phyloP scores from a whole-genome alignment of 805 yeast species.

The Priceomyces fermenticarens region DNA sequence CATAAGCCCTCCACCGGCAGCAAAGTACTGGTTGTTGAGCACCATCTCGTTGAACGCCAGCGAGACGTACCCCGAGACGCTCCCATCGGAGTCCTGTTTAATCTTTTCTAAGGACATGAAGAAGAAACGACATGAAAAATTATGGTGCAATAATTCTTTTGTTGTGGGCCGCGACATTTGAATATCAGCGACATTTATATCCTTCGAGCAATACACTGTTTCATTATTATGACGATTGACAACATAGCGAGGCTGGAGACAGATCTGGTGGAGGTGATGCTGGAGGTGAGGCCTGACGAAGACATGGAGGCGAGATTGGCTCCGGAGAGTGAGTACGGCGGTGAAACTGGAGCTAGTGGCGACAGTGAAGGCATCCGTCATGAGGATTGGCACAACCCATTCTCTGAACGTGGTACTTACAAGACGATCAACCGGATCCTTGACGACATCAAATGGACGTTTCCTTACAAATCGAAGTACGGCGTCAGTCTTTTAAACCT shows the following conservation, averaged over 20 bases:
- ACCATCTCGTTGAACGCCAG: conserved; percentile 52
- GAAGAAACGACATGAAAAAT: conserved; percentile 15
- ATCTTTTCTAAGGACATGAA: conserved; percentile 26
- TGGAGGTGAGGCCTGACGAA: no score
- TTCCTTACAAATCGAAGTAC: conserved; percentile 13
- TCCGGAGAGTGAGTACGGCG: not conserved
- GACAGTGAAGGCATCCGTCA: not conserved
- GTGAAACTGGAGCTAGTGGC: not conserved
- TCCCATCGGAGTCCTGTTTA: conserved; percentile 35
- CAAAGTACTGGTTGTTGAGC: conserved; percentile 85
- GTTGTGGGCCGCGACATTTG: no score
- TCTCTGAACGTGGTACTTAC: no score
- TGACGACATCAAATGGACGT: conserved; percentile 53
- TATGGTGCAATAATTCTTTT: not conserved
- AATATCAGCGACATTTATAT: no score
- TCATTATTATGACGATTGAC: no score
- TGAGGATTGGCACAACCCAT: no score
- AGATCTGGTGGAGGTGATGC: no score
- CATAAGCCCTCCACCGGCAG: conserved; percentile 99
- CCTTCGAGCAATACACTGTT: no score
- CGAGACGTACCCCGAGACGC: conserved; percentile 28
- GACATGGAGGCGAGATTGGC: no score
- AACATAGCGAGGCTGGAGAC: no score
- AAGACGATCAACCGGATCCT: conserved; percentile 67
- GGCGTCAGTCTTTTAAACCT: conserved; percentile 22